Evolutionary conservation across 1,284 basidiomycete genomes (phyloP), one percentile per base, ranked within the genome.

Genomic region (Mycosarcoma mackinlayi): DNA sequence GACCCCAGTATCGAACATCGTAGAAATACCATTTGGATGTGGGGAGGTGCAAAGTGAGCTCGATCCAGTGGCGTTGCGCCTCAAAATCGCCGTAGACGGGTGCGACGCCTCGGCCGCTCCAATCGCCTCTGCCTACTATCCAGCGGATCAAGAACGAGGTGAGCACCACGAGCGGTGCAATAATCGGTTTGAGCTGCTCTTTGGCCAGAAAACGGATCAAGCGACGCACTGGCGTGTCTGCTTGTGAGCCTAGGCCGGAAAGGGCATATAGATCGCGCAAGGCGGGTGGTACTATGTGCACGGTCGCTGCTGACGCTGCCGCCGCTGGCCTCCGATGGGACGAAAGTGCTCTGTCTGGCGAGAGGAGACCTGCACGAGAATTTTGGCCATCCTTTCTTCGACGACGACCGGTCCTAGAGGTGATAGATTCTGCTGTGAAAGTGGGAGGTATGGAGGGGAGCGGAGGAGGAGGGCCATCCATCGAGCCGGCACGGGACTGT

Each of bases 61-160:
- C 92, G 88, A 94, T 92, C 93, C 93, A 95, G 83, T 95, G 93
- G 49, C 93, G 86, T 78, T 95, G 93, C 0, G 93, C 93, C 83
- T 96, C 93, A 74, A 92, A 93, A 83, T 96, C 93, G 16, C 93
- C 93, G 67, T 87, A 91, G 88, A 94, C 89, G 0, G 93, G 93
- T 0, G 92, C 89, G 3, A 87, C 87, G 16, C 82, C 85, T 59
- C 87, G 83, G 6, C 93, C 77, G 91, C 92, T 78, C 71, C 69
- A 80, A 28, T 70, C 68, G 40, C 72, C 71, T 2, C 66, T 51
- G 6, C 51, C 75, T 5, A 78, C 70, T n/a, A 61, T 49, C 51
- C 67, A 72, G 10, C 76, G 68, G 14, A 77, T 40, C n/a, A 81
- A 50, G 23, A 75, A 41, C 7, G 58, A 42, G 1, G 46, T 13